Evolutionary conservation across 2,329 filamentous ascomycete genomes (phyloP).

Genomic region (Botryosphaeria agaves): DNA sequence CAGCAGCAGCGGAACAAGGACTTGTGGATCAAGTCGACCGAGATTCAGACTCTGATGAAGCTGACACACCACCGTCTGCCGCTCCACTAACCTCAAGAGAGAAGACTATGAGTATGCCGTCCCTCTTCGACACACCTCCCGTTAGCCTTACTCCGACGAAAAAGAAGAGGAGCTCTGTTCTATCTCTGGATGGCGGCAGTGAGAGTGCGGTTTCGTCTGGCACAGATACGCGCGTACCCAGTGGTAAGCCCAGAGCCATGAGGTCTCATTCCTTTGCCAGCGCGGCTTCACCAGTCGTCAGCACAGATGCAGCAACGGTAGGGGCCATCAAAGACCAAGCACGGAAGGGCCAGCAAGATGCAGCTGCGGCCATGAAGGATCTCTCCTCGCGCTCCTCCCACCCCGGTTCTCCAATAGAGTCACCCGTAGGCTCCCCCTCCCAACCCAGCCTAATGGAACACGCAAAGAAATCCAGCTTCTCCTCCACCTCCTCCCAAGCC

Average conservation of each 20-base stretch:
- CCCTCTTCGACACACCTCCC: conserved; percentile 5
- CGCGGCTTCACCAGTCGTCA: conserved; percentile 46
- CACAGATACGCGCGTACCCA: conserved; percentile 14
- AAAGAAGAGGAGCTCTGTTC: no score
- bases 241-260: conserved; percentile 37
- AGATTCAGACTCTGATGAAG: not conserved
- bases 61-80: not conserved
- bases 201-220: not conserved
- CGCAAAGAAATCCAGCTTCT: conserved; percentile 2
- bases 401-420: conserved; percentile 33
- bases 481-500: conserved; percentile 1
- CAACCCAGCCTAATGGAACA: conserved; percentile 3
- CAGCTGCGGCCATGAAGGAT: conserved; percentile 48
- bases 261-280: conserved; percentile 45
- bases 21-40: not conserved
- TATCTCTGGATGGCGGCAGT: not conserved
- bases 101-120: conserved; percentile 9
- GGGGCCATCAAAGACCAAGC: conserved; percentile 33
- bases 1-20: not conserved
- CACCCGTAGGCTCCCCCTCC: conserved; percentile 25
- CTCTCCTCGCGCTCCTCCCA: conserved; percentile 45
- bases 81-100: not conserved
- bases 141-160: conserved; percentile 5
- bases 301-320: conserved; percentile 47
- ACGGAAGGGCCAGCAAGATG: conserved; percentile 40